Evolutionary conservation across 2,329 filamentous ascomycete genomes (phyloP), one percentile per base, ranked within the genome.

Genomic region (Fusarium sp.): DNA sequence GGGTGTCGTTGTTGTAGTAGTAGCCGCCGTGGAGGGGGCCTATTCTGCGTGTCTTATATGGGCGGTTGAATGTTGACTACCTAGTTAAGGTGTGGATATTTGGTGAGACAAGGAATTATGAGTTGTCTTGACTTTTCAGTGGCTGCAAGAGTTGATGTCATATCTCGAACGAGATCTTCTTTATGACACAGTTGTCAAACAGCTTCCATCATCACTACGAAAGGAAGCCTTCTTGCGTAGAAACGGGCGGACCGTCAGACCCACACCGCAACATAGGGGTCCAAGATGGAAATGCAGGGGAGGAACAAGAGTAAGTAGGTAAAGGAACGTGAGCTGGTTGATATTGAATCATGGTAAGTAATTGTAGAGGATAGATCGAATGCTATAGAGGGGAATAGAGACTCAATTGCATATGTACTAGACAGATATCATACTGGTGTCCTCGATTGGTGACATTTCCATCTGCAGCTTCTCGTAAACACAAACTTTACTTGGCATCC

Each of bases 261-360:
- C 58, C 43, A 62, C 66, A 43, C 58, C 43, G 60, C 66, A 43
- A 60, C 51, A 62, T 69, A 72, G 66, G 68, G 68, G 71, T 73
- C 60, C 70, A 68, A 63, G 54, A 58, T 66, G 57, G 55, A 59
- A 38, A 43, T 45, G 61, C 50, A 57, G 45, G 55, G 47, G 49
- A 57, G 40, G 49, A 34, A 46, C 19, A 36, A 13, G 17, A 17
- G 44, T n/a, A 36, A 15, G 22, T 38, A 21, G 19, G 19, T 19
- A 7, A 38, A 6, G 33, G 21, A 19, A 19, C 19, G n/a, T 11
- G 17, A 34, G 33, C 28, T n/a, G 38, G 34, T 38, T 31, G 19
- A 11, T 31, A 31, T 13, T 28, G 8, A 26, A 8, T 5, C 8
- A 28, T 10, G 10, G 26, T 28, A 28, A 28, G 26, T 10, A 9